Evolutionary conservation across 352 stramenopile genomes (phyloP).

Genomic region (Phytophthora fragariaefolia): DNA sequence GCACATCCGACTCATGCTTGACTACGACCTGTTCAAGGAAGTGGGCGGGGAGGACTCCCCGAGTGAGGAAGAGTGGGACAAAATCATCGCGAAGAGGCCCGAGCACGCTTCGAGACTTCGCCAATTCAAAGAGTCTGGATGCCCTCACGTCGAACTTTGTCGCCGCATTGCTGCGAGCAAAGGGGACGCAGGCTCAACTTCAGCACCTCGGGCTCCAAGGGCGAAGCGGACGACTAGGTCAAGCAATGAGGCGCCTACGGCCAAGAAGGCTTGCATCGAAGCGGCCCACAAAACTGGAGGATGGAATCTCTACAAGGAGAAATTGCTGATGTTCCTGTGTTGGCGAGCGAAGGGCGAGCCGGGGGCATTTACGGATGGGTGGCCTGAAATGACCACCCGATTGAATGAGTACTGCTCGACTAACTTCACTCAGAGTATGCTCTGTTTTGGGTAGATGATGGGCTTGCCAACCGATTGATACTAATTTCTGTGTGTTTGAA

Average conservation of each 20-base stretch:
- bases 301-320: conserved; percentile 29
- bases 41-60: conserved; percentile 15
- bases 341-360: conserved; percentile 36
- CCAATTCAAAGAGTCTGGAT: conserved; percentile 40
- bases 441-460: neutral
- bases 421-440: conserved; percentile 37
- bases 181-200: conserved; percentile 4
- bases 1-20: conserved; percentile 39
- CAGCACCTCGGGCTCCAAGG: neutral
- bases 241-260: neutral
- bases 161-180: conserved; percentile 30
- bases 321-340: conserved; percentile 43
- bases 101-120: conserved; percentile 33
- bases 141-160: conserved; percentile 33
- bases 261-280: conserved; percentile 25
- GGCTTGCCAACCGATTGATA: too few relatives aligned
- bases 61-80: conserved; percentile 29
- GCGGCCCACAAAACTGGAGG: neutral
- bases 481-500: neutral
- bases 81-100: conserved; percentile 22
- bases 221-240: conserved; percentile 15
- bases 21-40: conserved; percentile 42
- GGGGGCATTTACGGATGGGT: conserved; percentile 30
- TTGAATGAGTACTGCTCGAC: conserved; percentile 34
- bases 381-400: conserved; percentile 29